phyloP scores from a whole-genome alignment of 108 stramenopile species.

The Discostella pseudostelligera region DNA sequence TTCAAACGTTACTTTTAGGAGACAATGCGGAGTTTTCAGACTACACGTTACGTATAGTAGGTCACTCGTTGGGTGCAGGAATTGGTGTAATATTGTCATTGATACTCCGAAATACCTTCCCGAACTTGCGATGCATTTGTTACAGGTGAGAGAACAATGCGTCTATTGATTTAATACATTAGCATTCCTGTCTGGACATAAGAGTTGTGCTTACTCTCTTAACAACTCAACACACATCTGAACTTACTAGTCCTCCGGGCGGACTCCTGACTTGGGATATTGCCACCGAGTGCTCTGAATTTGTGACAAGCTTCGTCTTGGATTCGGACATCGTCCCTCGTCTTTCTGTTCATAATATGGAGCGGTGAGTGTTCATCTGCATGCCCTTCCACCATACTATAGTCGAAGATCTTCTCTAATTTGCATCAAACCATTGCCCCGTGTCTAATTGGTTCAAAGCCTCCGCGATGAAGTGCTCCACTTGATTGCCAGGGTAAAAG shows the following conservation, averaged over 20 bases:
- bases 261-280: constrained; percentile 82
- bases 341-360: constrained; percentile 74
- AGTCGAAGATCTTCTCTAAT: not conserved
- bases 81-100: constrained; percentile 83
- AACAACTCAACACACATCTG: no score
- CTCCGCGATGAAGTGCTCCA: constrained; percentile 84
- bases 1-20: constrained; percentile 61
- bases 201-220: no score
- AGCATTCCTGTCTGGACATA: not conserved
- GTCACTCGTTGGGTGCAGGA: constrained; percentile 94
- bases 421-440: not conserved
- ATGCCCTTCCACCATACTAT: no score
- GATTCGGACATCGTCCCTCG: constrained; percentile 91
- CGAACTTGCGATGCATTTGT: constrained; percentile 71
- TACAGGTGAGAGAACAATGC: constrained; percentile 36
- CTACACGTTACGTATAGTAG: constrained; percentile 83
- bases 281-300: constrained; percentile 63
- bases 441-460: not conserved
- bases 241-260: constrained; percentile 72
- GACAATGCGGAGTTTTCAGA: constrained; percentile 59
- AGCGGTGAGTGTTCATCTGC: constrained; percentile 32
- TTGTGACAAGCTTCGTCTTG: constrained; percentile 78
- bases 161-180: not conserved
- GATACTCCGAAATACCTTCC: constrained; percentile 75
- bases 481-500: constrained; percentile 76